Conservation (phyloP, 495 filamentous ascomycete genomes). For the Arthonia radiata region DNA sequence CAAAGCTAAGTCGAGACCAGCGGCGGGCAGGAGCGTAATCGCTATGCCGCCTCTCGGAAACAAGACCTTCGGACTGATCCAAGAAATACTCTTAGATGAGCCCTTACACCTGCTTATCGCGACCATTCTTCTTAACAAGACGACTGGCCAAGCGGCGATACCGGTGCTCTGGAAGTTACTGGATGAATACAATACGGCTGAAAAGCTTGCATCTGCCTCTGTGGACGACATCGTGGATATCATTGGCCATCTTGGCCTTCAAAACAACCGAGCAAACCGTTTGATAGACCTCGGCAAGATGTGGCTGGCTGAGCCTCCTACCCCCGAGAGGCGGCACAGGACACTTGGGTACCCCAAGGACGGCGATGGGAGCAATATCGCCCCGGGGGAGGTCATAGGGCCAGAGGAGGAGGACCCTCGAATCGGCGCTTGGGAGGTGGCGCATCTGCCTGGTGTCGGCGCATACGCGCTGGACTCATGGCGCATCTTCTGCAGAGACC, state of each 20-base stretch:
- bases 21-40: too few species aligned
- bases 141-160: conserved; percentile 44
- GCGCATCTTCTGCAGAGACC: conserved; percentile 82
- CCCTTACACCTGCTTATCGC: conserved; percentile 30
- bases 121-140: conserved; percentile 49
- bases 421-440: conserved; percentile 52
- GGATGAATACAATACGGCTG: conserved; percentile 37
- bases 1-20: too few species aligned
- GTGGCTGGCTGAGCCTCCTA: conserved; percentile 44
- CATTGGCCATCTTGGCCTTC: conserved; percentile 53
- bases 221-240: conserved; percentile 29
- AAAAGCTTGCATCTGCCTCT: conserved; percentile 33
- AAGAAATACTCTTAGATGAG: conserved; percentile 47
- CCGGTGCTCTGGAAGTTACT: conserved; percentile 53
- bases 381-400: conserved; percentile 17
- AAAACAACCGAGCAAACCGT: conserved; percentile 31
- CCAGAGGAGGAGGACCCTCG: conserved; percentile 13
- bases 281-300: conserved; percentile 41
- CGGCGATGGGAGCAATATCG: conserved; percentile 30
- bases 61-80: conserved; percentile 48
- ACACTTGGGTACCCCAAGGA: conserved; percentile 42
- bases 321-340: conserved; percentile 29
- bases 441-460: conserved; percentile 59
- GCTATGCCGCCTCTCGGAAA: conserved; percentile 45
- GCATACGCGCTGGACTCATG: conserved; percentile 77